Conservation (phyloP, 192 early-diverging fungal genomes). For the Thamnidium elegans region DNA sequence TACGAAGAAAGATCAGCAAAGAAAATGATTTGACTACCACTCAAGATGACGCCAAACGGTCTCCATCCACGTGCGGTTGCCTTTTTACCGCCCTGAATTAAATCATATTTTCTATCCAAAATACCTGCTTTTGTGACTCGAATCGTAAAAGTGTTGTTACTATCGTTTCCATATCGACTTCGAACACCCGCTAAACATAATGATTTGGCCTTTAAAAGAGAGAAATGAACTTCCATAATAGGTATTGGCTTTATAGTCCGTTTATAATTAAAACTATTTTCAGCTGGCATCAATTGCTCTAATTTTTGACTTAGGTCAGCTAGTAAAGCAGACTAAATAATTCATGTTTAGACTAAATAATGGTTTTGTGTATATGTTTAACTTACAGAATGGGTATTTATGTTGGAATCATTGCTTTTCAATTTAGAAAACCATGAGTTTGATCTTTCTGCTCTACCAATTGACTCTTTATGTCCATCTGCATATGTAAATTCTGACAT, state of each 20-base stretch:
- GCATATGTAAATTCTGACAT: conserved; percentile 54
- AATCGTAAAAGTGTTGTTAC: conserved; percentile 18
- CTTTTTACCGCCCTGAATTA: conserved; percentile 62
- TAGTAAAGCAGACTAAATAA: conserved; percentile 1
- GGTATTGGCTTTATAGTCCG: conserved; percentile 16
- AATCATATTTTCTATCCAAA: conserved; percentile 71
- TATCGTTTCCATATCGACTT: not conserved
- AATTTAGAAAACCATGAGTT: conserved; percentile 34
- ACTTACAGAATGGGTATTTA: conserved; percentile 13
- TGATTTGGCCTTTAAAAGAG: conserved; percentile 29
- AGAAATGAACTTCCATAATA: conserved; percentile 28
- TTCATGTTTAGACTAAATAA: not conserved
- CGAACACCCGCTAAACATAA: conserved; percentile 37
- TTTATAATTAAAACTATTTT: conserved; percentile 36
- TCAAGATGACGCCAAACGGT: conserved; percentile 71
- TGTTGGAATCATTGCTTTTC: conserved; percentile 14
- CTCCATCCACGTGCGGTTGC: conserved; percentile 68
- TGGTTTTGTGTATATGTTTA: too few species aligned
- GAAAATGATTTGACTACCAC: conserved; percentile 74
- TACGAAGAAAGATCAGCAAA: conserved; percentile 59
- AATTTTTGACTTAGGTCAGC: conserved; percentile 26
- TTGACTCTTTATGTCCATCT: conserved; percentile 44
- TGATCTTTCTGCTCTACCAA: conserved; percentile 30
- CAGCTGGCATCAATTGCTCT: conserved; percentile 33
- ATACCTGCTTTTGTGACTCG: conserved; percentile 64